phyloP scores from a whole-genome alignment of 179 eudicot species.

The Amaranthus tricolor region DNA sequence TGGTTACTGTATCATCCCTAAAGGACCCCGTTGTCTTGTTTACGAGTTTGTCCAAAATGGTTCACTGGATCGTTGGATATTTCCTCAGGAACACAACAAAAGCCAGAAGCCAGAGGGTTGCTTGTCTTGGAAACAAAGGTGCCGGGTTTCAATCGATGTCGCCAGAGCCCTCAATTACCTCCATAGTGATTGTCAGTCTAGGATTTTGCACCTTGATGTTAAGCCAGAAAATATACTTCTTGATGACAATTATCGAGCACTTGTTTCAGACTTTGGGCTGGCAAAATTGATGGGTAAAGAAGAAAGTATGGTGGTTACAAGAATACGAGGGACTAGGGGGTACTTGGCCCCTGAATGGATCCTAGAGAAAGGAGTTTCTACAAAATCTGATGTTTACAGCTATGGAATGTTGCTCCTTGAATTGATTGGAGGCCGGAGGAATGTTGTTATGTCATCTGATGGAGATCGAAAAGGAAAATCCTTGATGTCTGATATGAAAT shows the following conservation, averaged over 20 bases:
- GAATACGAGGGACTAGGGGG: slow-evolving; percentile 58
- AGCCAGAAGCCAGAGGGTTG: slow-evolving; percentile 32
- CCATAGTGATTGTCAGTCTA: slow-evolving; percentile 61
- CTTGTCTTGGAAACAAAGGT: slow-evolving; percentile 60
- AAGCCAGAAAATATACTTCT: slow-evolving; percentile 76
- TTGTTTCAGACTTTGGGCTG: slow-evolving; percentile 69
- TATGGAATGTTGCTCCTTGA: slow-evolving; percentile 74
- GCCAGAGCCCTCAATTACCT: slow-evolving; percentile 67
- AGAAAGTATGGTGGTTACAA: slow-evolving; percentile 51
- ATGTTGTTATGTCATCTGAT: slow-evolving; percentile 19
- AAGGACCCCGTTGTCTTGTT: slow-evolving; percentile 53
- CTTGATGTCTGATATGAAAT: slow-evolving; percentile 14
- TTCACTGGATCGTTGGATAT: slow-evolving; percentile 70
- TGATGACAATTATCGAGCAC: slow-evolving; percentile 43
- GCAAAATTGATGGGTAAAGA: slow-evolving; percentile 62
- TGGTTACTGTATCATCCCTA: slow-evolving; percentile 50
- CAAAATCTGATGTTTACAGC: slow-evolving; percentile 69
- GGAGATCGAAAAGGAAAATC: slow-evolving; percentile 5
- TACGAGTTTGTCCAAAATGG: slow-evolving; percentile 64
- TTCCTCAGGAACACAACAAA: slow-evolving; percentile 26
- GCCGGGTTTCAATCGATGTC: slow-evolving; percentile 55
- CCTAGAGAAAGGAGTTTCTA: slow-evolving; percentile 48
- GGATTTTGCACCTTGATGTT: slow-evolving; percentile 63
- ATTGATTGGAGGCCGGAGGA: slow-evolving; percentile 63
- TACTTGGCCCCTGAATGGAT: slow-evolving; percentile 86